A percentile compares a stretch with the other conserved stretches of the same genome.
Conservation (phyloP, 1,139 yeast species). For the Geotrichum restrictum region DNA sequence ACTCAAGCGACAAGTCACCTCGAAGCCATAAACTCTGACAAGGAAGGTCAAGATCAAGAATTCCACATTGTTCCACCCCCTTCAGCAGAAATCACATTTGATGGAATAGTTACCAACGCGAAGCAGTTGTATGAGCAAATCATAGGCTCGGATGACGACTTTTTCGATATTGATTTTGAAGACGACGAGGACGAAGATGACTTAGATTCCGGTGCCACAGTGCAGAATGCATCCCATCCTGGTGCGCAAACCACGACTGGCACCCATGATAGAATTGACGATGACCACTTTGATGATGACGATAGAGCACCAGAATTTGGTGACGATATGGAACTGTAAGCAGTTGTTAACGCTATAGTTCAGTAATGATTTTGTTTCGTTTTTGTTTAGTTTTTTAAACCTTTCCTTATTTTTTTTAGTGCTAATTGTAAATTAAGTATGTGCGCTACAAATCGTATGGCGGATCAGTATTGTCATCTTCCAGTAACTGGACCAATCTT, state of each 20-base stretch:
- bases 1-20: slow-evolving; percentile 46
- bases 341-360: neutral
- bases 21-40: slow-evolving; percentile 23
- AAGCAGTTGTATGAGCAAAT: slow-evolving; percentile 66
- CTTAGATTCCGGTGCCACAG: neutral
- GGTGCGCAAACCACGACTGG: neutral
- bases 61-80: slow-evolving; percentile 49
- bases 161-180: slow-evolving; percentile 92
- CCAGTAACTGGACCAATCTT: neutral
- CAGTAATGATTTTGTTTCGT: slow-evolving; percentile 3
- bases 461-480: neutral
- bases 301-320: slow-evolving; percentile 58
- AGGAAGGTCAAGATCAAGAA: slow-evolving; percentile 47
- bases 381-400: slow-evolving; percentile 1
- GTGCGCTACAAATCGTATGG: neutral
- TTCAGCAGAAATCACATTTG: slow-evolving; percentile 80
- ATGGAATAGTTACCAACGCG: slow-evolving; percentile 83
- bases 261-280: neutral
- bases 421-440: neutral
- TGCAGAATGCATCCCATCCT: neutral
- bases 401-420: slow-evolving; percentile 1
- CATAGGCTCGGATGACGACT: slow-evolving; percentile 92
- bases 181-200: slow-evolving; percentile 66
- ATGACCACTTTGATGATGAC: slow-evolving; percentile 20
- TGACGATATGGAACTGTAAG: slow-evolving; percentile 62